These are phyloP conservation scores for Vitis labrusca DNA, from an alignment of 164 flowering plant species.

Conservation along the genomic window DNA sequence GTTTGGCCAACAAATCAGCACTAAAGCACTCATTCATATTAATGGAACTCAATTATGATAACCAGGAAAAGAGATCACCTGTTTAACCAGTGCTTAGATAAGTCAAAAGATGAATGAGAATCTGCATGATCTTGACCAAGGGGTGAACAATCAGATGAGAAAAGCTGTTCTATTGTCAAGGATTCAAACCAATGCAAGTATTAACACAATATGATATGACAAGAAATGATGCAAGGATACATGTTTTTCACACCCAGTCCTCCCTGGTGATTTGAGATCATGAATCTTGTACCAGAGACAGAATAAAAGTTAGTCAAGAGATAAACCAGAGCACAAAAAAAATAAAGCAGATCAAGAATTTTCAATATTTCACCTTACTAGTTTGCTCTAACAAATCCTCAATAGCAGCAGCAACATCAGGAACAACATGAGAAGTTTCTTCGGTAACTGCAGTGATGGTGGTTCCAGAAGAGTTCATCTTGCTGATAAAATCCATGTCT, in stretches of 20 bases:
- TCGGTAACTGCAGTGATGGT: slow-evolving; percentile 16
- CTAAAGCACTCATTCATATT: neutral
- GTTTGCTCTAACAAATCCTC: slow-evolving; percentile 90
- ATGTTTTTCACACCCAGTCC: slow-evolving; percentile 45
- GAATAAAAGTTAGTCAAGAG: slow-evolving; percentile 10
- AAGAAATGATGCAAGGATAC: slow-evolving; percentile 54
- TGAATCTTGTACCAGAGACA: slow-evolving; percentile 49
- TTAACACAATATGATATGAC: neutral
- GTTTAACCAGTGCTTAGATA: slow-evolving; percentile 62
- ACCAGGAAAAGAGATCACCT: slow-evolving; percentile 39
- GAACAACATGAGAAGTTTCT: slow-evolving; percentile 42
- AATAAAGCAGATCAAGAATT: neutral
- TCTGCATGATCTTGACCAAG: slow-evolving; percentile 52
- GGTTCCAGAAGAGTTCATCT: slow-evolving; percentile 18
- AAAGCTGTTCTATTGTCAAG: slow-evolving; percentile 47
- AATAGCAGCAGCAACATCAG: slow-evolving; percentile 92
- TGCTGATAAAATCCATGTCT: slow-evolving; percentile 11
- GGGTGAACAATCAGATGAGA: slow-evolving; percentile 51
- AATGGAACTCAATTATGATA: neutral
- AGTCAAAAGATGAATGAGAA: slow-evolving; percentile 41
- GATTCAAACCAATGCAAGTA: slow-evolving; percentile 22
- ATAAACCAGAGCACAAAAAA: neutral
- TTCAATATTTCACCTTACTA: slow-evolving; percentile 56
- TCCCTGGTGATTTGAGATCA: slow-evolving; percentile 53
- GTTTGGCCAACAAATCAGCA: neutral